A percentile compares a stretch with the other conserved stretches of the same genome.
Conservation (phyloP, 352 stramenopile species). For the Phytophthora rubi region DNA sequence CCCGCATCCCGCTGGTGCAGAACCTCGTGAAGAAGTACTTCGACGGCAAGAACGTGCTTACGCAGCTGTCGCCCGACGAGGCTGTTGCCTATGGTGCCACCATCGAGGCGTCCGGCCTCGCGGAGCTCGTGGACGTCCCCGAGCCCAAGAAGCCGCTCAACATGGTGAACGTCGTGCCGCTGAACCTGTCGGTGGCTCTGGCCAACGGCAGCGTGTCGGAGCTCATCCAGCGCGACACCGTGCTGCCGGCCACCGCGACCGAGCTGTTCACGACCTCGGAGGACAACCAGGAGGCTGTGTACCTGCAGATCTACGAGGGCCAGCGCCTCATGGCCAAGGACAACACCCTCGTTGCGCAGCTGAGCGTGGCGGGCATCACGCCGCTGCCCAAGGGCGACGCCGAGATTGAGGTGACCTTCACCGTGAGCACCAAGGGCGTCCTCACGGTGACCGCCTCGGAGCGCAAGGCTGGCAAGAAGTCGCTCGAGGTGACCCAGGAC, state of each 20-base stretch:
- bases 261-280: constrained; percentile 91
- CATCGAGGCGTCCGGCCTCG: constrained; percentile 76
- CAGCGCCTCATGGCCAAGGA: constrained; percentile 97
- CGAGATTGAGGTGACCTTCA: constrained; percentile 94
- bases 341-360: constrained; percentile 94
- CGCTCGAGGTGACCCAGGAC: constrained; percentile 78
- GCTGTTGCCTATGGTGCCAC: constrained; percentile 91
- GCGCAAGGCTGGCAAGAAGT: constrained; percentile 74
- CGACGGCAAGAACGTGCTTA: constrained; percentile 80
- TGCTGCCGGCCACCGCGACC: constrained; percentile 83
- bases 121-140: constrained; percentile 72
- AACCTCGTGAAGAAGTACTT: constrained; percentile 85
- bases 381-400: constrained; percentile 89
- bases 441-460: constrained; percentile 94
- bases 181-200: constrained; percentile 93
- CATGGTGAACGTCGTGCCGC: constrained; percentile 92
- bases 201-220: constrained; percentile 92
- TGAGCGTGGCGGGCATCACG: constrained; percentile 91
- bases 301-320: constrained; percentile 95
- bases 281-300: constrained; percentile 93
- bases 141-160: constrained; percentile 69
- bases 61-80: constrained; percentile 91
- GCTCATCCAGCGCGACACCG: constrained; percentile 92
- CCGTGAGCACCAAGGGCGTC: constrained; percentile 93
- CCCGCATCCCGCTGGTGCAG: constrained; percentile 97